Percentiles rank a stretch among this genome's conserved stretches.
Conservation (phyloP, 2,329 filamentous ascomycete genomes). For the Alternaria ethzedia region DNA sequence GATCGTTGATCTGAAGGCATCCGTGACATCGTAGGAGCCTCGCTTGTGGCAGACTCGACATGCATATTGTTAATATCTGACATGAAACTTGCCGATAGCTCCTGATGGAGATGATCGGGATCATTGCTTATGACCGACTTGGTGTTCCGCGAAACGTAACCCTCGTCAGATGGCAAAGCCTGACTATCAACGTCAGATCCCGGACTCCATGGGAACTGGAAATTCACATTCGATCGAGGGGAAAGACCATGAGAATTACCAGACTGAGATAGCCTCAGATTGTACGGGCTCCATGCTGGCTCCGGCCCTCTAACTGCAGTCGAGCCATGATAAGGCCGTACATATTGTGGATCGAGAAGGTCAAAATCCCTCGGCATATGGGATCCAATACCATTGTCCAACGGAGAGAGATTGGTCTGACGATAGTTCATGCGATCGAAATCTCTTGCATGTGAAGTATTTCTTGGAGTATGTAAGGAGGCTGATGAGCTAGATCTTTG, state of each 20-base stretch:
- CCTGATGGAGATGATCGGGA: constrained; percentile 24
- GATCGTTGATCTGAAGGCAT: constrained; percentile 32
- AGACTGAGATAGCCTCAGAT: constrained; percentile 19
- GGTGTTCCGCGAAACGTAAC: constrained; percentile 37
- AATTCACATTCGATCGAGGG: constrained; percentile 19
- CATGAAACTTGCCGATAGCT: constrained; percentile 24
- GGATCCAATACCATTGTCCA: constrained; percentile 9
- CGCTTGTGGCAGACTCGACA: constrained; percentile 22
- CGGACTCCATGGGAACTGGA: constrained; percentile 20
- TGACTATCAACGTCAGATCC: constrained; percentile 33
- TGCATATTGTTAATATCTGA: constrained; percentile 22
- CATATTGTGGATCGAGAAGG: constrained; percentile 18
- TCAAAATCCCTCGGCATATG: constrained; percentile 15
- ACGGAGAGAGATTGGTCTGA: constrained; percentile 10
- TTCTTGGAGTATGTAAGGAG: constrained; percentile 18
- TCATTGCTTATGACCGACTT: constrained; percentile 44
- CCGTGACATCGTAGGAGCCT: constrained; percentile 19
- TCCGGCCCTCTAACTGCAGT: constrained; percentile 24
- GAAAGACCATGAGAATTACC: constrained; percentile 5
- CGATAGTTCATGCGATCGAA: constrained; percentile 6
- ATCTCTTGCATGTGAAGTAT: constrained; percentile 11
- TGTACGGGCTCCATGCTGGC: constrained; percentile 38
- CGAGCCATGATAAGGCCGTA: constrained; percentile 7
- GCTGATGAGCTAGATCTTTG: constrained; percentile 25
- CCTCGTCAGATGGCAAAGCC: constrained; percentile 36